phyloP scores from a whole-genome alignment of 2,329 filamentous ascomycete species.

The Tolypocladium paradoxum region DNA sequence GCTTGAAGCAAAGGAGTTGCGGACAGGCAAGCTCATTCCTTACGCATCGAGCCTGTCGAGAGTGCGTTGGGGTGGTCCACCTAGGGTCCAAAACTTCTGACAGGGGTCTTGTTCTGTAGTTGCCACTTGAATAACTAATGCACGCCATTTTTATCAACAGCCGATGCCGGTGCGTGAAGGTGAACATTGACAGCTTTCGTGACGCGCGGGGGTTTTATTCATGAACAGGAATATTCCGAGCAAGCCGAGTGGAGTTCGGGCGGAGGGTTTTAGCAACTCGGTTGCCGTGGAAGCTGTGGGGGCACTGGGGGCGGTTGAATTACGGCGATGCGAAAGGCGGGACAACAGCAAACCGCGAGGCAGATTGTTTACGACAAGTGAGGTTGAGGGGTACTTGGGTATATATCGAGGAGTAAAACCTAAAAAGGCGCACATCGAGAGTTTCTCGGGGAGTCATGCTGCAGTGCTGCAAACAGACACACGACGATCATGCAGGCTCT shows the following conservation, averaged over 20 bases:
- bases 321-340: slow-evolving; percentile 1
- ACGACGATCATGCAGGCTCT: neutral
- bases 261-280: slow-evolving; percentile 1
- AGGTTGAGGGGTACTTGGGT: neutral
- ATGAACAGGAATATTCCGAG: no score
- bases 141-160: neutral
- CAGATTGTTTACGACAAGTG: neutral
- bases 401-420: neutral
- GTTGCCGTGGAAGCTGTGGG: slow-evolving; percentile 10
- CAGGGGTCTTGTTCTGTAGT: neutral
- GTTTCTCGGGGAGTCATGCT: neutral
- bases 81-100: neutral
- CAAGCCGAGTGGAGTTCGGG: neutral
- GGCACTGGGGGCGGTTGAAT: slow-evolving; percentile 2
- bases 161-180: neutral
- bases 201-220: neutral
- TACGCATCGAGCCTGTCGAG: neutral
- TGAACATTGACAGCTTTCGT: neutral
- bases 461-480: neutral
- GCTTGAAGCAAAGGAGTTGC: neutral
- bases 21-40: neutral
- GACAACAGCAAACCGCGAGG: slow-evolving; percentile 1
- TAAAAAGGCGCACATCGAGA: neutral
- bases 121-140: neutral
- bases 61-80: neutral